Evolutionary conservation across 2,329 filamentous ascomycete genomes (phyloP).

Genomic region (Penicillium olsonii): DNA sequence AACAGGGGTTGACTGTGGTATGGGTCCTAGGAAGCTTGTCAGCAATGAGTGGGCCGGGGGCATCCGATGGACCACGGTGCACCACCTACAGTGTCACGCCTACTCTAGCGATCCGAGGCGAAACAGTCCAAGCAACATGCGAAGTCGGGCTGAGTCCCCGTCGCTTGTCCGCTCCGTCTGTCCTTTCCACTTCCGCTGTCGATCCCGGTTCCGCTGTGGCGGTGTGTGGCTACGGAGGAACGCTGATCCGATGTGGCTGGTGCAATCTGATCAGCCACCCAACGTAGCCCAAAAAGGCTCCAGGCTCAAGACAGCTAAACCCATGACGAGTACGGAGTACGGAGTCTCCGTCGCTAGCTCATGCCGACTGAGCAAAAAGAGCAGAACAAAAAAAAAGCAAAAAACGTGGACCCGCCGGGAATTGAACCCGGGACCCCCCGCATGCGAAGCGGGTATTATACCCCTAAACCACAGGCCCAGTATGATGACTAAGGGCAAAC

Average conservation of each 20-base stretch:
- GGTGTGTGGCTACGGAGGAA: conserved; percentile 25
- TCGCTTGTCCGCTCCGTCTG: conserved; percentile 12
- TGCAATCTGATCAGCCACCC: no score
- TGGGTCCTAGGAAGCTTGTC: conserved; percentile 13
- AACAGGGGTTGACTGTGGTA: conserved; percentile 20
- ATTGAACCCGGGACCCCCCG: conserved; percentile 20
- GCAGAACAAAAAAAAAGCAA: neutral
- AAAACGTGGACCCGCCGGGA: conserved; percentile 15
- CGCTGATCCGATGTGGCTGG: conserved; percentile 35
- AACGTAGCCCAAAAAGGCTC: no score
- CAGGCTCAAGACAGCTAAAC: no score
- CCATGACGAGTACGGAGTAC: no score
- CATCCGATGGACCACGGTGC: neutral
- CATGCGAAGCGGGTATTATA: conserved; percentile 18
- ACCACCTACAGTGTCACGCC: conserved; percentile 1
- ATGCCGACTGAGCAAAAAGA: no score
- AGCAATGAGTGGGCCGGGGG: conserved; percentile 11
- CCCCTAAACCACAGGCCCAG: conserved; percentile 15
- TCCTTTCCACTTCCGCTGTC: conserved; percentile 32
- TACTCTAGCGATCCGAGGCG: neutral
- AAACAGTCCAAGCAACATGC: conserved; percentile 3
- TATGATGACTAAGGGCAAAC: neutral
- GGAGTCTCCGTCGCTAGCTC: no score
- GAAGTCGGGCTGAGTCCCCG: conserved; percentile 12
- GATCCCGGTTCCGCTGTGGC: conserved; percentile 31